Evolutionary conservation across 805 yeast species (phyloP).

Genomic region (Ogataea philodendri): DNA sequence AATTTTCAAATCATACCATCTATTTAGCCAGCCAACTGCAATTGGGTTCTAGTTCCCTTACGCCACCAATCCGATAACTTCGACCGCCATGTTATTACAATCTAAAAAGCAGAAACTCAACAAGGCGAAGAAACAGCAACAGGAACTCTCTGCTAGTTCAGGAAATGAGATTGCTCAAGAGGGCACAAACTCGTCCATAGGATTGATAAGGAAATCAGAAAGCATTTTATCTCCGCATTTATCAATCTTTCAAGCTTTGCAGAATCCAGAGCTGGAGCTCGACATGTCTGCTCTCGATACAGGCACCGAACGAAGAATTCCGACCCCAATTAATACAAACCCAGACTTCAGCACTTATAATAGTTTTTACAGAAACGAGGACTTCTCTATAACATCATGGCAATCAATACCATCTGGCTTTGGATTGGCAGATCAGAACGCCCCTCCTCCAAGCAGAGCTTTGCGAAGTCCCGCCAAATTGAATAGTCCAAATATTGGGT

Average conservation of each 20-base stretch:
- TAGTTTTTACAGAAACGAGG: slow-evolving; percentile 20
- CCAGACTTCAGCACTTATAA: slow-evolving; percentile 5
- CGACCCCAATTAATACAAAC: slow-evolving; percentile 4
- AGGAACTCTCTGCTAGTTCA: not conserved
- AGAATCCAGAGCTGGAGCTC: slow-evolving; percentile 33
- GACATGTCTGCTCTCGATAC: slow-evolving; percentile 17
- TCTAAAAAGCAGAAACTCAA: slow-evolving; percentile 15
- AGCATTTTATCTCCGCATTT: slow-evolving; percentile 32
- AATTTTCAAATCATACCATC: no score
- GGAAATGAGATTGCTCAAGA: slow-evolving; percentile 1
- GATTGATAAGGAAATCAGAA: slow-evolving; percentile 16
- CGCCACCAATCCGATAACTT: slow-evolving; percentile 6
- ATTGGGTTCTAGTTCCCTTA: no score
- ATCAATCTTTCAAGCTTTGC: slow-evolving; percentile 34
- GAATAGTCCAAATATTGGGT: slow-evolving; percentile 28
- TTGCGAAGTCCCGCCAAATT: slow-evolving; percentile 9
- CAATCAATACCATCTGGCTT: slow-evolving; percentile 28
- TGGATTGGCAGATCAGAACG: not conserved
- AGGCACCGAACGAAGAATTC: slow-evolving; percentile 4
- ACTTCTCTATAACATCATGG: slow-evolving; percentile 37
- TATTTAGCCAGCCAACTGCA: no score
- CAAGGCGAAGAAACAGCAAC: slow-evolving; percentile 9
- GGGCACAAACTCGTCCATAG: slow-evolving; percentile 6
- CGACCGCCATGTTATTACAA: slow-evolving; percentile 11
- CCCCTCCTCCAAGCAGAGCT: slow-evolving; percentile 3